Evolutionary conservation across 1,139 yeast species (phyloP).

Genomic region (Arxiozyma bovina): DNA sequence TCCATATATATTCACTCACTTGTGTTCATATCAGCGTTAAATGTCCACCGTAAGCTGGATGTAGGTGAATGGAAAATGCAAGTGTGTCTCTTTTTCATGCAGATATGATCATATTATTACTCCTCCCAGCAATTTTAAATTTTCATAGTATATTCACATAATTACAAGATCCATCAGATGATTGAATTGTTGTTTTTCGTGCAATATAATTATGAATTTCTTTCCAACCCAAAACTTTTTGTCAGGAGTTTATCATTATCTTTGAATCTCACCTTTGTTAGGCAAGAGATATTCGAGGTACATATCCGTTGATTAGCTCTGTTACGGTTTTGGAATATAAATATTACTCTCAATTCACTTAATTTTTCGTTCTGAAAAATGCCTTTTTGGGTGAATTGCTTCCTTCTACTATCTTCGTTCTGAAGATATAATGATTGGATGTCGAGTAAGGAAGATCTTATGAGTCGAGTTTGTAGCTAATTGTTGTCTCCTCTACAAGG

Average conservation of each 20-base stretch:
- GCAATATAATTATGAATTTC: neutral
- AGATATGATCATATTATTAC: neutral
- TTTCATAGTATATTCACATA: neutral
- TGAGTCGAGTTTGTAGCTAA: neutral
- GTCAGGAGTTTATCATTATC: neutral
- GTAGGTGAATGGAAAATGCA: too few relatives aligned
- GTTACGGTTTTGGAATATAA: constrained; percentile 2
- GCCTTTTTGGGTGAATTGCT: constrained; percentile 1
- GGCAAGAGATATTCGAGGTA: neutral
- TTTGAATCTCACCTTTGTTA: neutral
- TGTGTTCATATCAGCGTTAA: too few relatives aligned
- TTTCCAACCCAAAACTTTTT: neutral
- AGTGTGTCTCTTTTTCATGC: too few relatives aligned
- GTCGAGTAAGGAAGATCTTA: constrained; percentile 1
- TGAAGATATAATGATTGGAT: neutral
- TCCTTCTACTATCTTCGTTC: constrained; percentile 1
- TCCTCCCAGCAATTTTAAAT: neutral
- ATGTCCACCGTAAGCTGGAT: too few relatives aligned
- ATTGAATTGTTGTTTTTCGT: neutral
- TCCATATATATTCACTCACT: too few relatives aligned
- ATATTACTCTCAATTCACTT: constrained; percentile 2
- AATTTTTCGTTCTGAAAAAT: constrained; percentile 1
- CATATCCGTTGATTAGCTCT: neutral
- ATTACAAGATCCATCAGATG: neutral
- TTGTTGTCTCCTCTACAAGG: neutral